phyloP scores from a whole-genome alignment of 768 basidiomycete species.

The Boletus barrowsii region DNA sequence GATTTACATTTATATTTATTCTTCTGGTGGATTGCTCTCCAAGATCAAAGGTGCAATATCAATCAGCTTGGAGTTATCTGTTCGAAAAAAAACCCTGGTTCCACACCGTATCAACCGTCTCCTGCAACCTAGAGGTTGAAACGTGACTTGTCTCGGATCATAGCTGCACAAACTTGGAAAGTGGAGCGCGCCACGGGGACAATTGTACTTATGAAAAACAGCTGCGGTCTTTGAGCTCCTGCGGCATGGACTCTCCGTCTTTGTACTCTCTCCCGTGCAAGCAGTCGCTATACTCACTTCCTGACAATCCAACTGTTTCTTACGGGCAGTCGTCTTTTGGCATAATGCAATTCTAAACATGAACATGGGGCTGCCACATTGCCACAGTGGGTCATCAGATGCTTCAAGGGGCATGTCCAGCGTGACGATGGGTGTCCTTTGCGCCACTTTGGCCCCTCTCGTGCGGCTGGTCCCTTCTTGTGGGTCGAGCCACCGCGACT shows the following conservation, averaged over 20 bases:
- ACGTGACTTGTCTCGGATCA: no score
- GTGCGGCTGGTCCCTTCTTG: not conserved
- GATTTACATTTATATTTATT: not conserved
- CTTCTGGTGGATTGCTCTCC: not conserved
- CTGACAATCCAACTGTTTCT: not conserved
- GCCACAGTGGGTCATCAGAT: not conserved
- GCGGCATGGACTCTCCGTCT: not conserved
- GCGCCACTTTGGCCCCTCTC: not conserved
- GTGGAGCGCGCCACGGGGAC: conserved; percentile 3
- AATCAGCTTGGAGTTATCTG: not conserved
- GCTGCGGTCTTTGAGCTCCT: not conserved
- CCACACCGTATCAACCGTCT: no score
- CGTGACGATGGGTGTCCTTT: not conserved
- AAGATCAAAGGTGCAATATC: not conserved
- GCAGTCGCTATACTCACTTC: not conserved
- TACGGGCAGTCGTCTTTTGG: not conserved
- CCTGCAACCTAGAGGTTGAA: no score
- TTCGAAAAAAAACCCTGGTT: not conserved
- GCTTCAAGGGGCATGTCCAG: not conserved
- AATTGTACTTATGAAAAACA: not conserved
- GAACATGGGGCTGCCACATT: not conserved
- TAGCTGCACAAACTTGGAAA: conserved; percentile 3
- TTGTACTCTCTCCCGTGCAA: not conserved
- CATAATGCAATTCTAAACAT: not conserved
- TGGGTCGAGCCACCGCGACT: not conserved